Percentiles rank a stretch among this genome's conserved stretches.
Conservation (phyloP, 164 flowering plant genomes). For the Vitis cinerea region DNA sequence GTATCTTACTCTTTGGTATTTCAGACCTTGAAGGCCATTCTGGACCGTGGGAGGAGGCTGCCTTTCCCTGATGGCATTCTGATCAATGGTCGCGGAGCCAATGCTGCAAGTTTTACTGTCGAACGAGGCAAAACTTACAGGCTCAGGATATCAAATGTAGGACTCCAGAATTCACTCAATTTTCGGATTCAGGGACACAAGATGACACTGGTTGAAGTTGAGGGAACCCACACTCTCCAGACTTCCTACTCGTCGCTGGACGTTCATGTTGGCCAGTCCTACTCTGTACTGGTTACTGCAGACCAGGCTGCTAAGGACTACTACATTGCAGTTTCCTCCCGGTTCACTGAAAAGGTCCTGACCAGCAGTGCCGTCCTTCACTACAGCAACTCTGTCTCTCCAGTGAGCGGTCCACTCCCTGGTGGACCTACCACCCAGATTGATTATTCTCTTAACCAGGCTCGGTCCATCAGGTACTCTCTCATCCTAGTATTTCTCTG, state of each 20-base stretch:
- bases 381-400: conserved; percentile 46
- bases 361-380: conserved; percentile 54
- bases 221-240: conserved; percentile 81
- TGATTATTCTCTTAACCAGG: conserved; percentile 71
- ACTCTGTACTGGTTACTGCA: conserved; percentile 72
- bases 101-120: conserved; percentile 45
- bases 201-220: conserved; percentile 82
- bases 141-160: conserved; percentile 84
- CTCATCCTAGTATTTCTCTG: neutral
- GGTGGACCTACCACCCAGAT: conserved; percentile 48
- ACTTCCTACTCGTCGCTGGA: conserved; percentile 51
- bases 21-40: conserved; percentile 44
- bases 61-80: conserved; percentile 55
- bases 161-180: conserved; percentile 62
- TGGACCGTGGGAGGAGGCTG: conserved; percentile 60
- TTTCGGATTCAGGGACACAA: conserved; percentile 64
- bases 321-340: conserved; percentile 64
- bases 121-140: conserved; percentile 80
- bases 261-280: conserved; percentile 83
- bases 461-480: conserved; percentile 65
- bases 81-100: conserved; percentile 69
- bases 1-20: neutral
- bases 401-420: conserved; percentile 55
- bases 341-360: conserved; percentile 45
- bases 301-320: conserved; percentile 66